Percentiles rank a stretch among this genome's conserved stretches.
Conservation (phyloP, 176 grass and related monocot genomes). For the Oryza glumipatula region DNA sequence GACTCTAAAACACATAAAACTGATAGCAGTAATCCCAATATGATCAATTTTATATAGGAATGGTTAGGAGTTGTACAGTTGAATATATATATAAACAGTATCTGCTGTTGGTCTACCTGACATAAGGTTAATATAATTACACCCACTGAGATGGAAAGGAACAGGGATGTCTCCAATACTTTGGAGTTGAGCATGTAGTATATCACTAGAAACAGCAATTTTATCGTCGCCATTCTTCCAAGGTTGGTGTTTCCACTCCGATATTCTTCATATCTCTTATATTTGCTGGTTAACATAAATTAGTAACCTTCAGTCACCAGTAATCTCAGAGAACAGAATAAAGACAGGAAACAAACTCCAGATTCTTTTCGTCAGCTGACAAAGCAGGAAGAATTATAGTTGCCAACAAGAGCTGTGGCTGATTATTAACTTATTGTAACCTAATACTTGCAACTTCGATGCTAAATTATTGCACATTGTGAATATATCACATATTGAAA, state of each 20-base stretch:
- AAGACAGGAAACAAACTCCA: background rate
- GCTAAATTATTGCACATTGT: background rate
- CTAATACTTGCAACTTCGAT: background rate
- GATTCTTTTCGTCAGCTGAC: background rate
- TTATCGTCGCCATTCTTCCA: constrained; percentile 69
- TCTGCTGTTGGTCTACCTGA: background rate
- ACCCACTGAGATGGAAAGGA: background rate
- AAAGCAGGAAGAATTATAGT: background rate
- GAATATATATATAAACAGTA: background rate
- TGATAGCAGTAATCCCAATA: background rate
- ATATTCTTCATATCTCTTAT: constrained; percentile 87
- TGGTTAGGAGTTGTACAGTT: background rate
- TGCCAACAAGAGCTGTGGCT: background rate
- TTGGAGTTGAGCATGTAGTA: background rate
- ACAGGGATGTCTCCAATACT: background rate
- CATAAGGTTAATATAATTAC: background rate
- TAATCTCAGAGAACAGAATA: background rate
- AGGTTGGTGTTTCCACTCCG: constrained; percentile 66
- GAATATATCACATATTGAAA: background rate
- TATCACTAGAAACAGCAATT: background rate
- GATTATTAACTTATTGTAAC: background rate
- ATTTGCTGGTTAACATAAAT: constrained; percentile 56
- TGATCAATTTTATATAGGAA: background rate
- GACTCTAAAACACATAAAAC: background rate
- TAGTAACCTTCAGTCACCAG: constrained; percentile 11